Base-by-base conservation (phyloP, 768 basidiomycete species). In the Mycena haematopus region DNA sequence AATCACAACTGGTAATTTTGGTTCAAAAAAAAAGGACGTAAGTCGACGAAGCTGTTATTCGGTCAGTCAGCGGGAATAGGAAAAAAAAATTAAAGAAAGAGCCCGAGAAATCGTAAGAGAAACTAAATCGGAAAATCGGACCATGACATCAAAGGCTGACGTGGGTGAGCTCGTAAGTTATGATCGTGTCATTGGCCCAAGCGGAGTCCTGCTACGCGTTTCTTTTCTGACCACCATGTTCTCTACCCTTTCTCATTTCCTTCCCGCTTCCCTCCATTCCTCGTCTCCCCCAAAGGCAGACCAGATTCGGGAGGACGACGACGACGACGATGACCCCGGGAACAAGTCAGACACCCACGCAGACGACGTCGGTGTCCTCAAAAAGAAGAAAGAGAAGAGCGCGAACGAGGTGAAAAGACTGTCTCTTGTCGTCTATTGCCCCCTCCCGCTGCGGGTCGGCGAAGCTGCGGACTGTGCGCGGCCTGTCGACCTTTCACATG, bases 191-290 rank as follows among this genome's bases (percentile, higher is more conserved):
- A n/a, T 17, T 19, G 3, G 10, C 40, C 52, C 24, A 44, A 55
- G 42, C 8, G 19, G 53, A 31, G 44, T 25, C 21, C 21, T 52
- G 10, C 24, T 15, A 24, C 47, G 46, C 40, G 38, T 44, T 56
- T 55, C 60, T 52, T 25, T 38, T 42, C 44, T 52, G 3, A 36
- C 58, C 57, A 45, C 67, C 75, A 86, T 86, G 84, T 80, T 86
- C 71, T 79, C 84, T 58, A 79, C 80, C 53, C 72, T 85, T 56
- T 77, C 84, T 8, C 80, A 82, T 2, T 79, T 84, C 63, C 71
- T 86, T 0, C 84, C 85, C 40, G 75, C 81, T 31, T 72, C 75
- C n/a, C 72, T 84, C n/a, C 82, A 83, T 68, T 47, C 68, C 60
- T 42, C 69, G 66, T 60, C 59, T 68, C 51, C 75, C 68, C 52